Base-by-base conservation (phyloP, 306 rosid species). In the Echinosophora koreensis region DNA sequence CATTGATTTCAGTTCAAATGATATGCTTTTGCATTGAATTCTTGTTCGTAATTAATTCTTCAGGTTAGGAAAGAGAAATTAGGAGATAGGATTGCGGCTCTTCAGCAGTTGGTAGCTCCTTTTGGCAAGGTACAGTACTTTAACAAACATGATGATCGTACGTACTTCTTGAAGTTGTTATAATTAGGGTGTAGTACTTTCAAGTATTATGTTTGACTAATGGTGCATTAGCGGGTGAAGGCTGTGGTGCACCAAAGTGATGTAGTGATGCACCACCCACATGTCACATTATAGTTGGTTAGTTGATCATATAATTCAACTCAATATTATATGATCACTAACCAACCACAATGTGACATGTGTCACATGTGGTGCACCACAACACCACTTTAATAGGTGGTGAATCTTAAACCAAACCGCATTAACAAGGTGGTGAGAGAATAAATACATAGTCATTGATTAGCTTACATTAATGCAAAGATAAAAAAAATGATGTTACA, bases 101-200 rank as follows among this genome's bases (percentile, higher is more conserved):
- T 93, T 59, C 98, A 93, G 78, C 98, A 93, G 81, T 75, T 93
- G 87, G 98, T 93, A 15, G 94, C 98, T 60, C 98, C 98, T 38
- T 93, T 91, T 74, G 98, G 98, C 82, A 93, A 93, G 94, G 98
- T 93, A 80, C 28, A 50, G 6, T 34, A 46, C 49, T 65, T n/a
- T 34, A 35, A 39, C 51, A 41, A 17, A 14, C 47, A 66, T 66
- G 5, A 66, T 66, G 9, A 50, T 22, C 22, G 5, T 15, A 49
- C 39, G 8, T 70, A 6, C 13, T n/a, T 51, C 74, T 34, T 11
- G 39, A 39, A 76, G 2, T 56, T 63, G 27, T 8, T 28, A 2
- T 9, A 7, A 14, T 2, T 5, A 38, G 42, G 39, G 12, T 61
- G 44, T 27, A 35, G 27, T 35, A 39, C 13, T 64, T 64, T 41